Base-by-base conservation (phyloP, 2,329 filamentous ascomycete species). In the Macrophomina pseudophaseolina region DNA sequence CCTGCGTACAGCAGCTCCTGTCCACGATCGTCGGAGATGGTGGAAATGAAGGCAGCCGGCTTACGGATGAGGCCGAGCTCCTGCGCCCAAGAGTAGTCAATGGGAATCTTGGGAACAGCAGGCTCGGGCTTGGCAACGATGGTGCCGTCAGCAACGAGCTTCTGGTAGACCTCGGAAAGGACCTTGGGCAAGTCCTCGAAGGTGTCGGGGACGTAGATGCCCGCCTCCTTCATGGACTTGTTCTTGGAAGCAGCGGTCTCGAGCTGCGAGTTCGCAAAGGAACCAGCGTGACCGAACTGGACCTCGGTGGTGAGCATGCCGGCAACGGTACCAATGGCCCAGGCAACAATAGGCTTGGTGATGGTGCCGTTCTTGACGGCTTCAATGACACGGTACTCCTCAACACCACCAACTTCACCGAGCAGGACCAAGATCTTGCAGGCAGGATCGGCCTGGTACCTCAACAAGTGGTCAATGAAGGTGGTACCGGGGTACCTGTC, bases 251-350 rank as follows among this genome's bases (percentile, higher is more conserved):
- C 91, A 67, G 95, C 95, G 68, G 95, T 98, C 88, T 99, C 95
- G 75, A 99, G 93, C 83, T 97, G 92, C 67, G 95, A 99, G 89
- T 99, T 99, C 87, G 95, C 95, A 74, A 97, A 97, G 65, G 95
- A 93, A 83, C 95, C 95, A 75, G 95, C 95, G 85, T 99, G 95
- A 77, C 95, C 95, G 84, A 99, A 99, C 83, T 99, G 95, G 53
- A 99, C 95, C 86, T 99, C 95, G 48, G 95, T 99, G 90, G 97
- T 98, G 87, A 99, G 97, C 93, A 99, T 95, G 87, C 92, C 94
- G 71, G 95, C 95, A 82, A 96, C 97, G 75, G 95, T 99, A 86
- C 95, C 95, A 77, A 99, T 99, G 73, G 95, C 95, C 95, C 95
- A 99, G 51, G 95, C 95, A 69, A 99, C 94, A 77, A 99, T 95